Percentiles rank a stretch among this genome's conserved stretches.
phyloP scores from a whole-genome alignment of 2,329 filamentous ascomycete genomes.

The Fusarium brevicatenulatum region DNA sequence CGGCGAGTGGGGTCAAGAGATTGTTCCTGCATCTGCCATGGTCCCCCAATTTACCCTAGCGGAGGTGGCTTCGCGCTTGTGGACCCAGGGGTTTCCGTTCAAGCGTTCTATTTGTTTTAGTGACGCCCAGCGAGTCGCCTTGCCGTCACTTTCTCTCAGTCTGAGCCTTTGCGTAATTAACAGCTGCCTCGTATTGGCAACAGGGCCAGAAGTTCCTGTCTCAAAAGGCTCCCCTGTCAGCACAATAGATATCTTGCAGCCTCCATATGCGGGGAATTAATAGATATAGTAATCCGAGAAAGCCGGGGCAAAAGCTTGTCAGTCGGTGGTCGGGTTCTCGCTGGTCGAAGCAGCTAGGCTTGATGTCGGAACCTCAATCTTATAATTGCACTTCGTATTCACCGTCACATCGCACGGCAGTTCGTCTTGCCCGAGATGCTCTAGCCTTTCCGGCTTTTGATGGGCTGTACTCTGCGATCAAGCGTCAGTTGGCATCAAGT shows the following conservation, averaged over 20 bases:
- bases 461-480: background rate
- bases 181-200: background rate
- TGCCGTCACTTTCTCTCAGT: conserved; percentile 12
- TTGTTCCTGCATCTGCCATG: conserved; percentile 49
- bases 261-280: conserved; percentile 26
- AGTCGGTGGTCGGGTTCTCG: conserved; percentile 20
- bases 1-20: conserved; percentile 43
- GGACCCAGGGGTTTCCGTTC: conserved; percentile 9
- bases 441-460: background rate
- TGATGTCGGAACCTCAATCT: conserved; percentile 20
- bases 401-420: conserved; percentile 16
- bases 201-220: background rate
- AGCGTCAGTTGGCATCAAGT: background rate
- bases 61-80: conserved; percentile 33
- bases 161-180: conserved; percentile 9
- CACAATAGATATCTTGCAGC: conserved; percentile 7
- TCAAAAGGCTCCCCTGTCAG: background rate
- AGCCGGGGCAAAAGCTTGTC: conserved; percentile 38
- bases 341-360: conserved; percentile 27
- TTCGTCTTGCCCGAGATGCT: conserved; percentile 5
- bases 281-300: conserved; percentile 5
- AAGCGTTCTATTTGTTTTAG: conserved; percentile 25
- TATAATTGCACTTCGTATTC: conserved; percentile 35
- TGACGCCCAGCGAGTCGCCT: conserved; percentile 1
- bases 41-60: conserved; percentile 39